Evolutionary conservation across 441 rosid genomes (phyloP).

Genomic region (Eruca vesicaria): DNA sequence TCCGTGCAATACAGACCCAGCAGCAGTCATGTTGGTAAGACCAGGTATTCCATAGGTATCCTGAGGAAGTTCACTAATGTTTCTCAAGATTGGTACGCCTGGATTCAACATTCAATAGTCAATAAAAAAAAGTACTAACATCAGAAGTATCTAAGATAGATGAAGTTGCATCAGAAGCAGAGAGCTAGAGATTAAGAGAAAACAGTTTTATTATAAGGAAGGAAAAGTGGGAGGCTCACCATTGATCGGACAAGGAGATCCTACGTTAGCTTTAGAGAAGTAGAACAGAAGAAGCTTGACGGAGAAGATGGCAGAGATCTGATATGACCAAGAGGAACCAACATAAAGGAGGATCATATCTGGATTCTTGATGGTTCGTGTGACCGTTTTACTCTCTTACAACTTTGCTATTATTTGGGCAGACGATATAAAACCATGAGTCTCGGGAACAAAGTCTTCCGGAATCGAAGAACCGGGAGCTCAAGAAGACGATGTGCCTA

Average conservation of each 20-base stretch:
- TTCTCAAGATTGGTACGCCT: conserved; percentile 73
- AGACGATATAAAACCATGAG: too few relatives aligned
- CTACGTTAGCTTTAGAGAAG: conserved; percentile 12
- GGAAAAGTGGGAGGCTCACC: too few relatives aligned
- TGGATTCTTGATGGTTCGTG: neutral
- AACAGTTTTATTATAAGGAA: too few relatives aligned
- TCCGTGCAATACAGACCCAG: conserved; percentile 71
- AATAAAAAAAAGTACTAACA: neutral
- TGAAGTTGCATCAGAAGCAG: too few relatives aligned
- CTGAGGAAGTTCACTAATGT: conserved; percentile 70
- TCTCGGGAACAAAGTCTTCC: too few relatives aligned
- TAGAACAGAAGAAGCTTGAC: conserved; percentile 8
- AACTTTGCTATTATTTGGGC: too few relatives aligned
- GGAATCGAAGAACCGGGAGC: too few relatives aligned
- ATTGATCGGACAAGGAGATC: conserved; percentile 35
- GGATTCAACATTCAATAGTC: conserved; percentile 25
- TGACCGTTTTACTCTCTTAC: too few relatives aligned
- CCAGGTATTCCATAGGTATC: conserved; percentile 78
- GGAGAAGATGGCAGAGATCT: conserved; percentile 20
- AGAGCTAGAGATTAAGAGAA: too few relatives aligned
- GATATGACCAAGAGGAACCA: conserved; percentile 12
- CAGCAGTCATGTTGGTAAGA: conserved; percentile 72
- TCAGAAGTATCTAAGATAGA: neutral
- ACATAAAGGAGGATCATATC: conserved; percentile 7
- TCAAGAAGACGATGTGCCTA: too few relatives aligned